Evolutionary conservation across 2,329 filamentous ascomycete species (phyloP).

Genomic region (Fusarium verrucosum): DNA sequence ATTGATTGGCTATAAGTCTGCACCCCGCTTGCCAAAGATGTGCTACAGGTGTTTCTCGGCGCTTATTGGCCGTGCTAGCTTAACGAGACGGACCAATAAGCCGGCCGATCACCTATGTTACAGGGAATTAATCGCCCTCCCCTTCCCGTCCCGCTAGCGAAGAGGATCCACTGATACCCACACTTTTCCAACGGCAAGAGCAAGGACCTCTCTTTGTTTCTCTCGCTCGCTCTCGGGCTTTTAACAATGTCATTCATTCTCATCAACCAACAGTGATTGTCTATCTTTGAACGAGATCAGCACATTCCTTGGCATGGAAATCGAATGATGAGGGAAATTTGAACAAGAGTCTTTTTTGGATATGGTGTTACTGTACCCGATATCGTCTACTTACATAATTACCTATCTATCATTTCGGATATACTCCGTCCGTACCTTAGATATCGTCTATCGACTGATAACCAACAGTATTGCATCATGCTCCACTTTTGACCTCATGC

Average conservation of each 20-base stretch:
- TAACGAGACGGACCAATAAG: conserved; percentile 47
- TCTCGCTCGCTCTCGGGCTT: too few relatives aligned
- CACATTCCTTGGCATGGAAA: conserved; percentile 10
- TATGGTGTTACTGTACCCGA: not conserved
- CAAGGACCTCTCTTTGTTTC: conserved; percentile 8
- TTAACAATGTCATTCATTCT: not conserved
- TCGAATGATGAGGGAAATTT: conserved; percentile 21
- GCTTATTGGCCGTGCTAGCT: conserved; percentile 50
- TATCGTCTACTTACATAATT: too few relatives aligned
- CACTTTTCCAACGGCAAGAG: conserved; percentile 23
- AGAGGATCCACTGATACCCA: conserved; percentile 26
- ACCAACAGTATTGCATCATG: not conserved
- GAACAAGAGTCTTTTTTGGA: not conserved
- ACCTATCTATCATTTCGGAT: conserved; percentile 15
- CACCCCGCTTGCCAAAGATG: conserved; percentile 29
- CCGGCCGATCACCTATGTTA: conserved; percentile 46
- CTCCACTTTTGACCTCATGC: conserved; percentile 34
- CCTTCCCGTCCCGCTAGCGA: conserved; percentile 43
- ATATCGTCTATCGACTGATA: conserved; percentile 7
- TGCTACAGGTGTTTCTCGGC: conserved; percentile 46
- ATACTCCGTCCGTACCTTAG: too few relatives aligned
- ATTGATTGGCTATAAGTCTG: conserved; percentile 10
- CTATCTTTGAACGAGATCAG: not conserved
- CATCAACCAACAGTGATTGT: conserved; percentile 24
- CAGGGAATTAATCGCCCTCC: conserved; percentile 51